Percentiles rank a stretch among this genome's conserved stretches.
These are phyloP conservation scores for Tuber borchii DNA, from an alignment of 495 filamentous ascomycete species.

Conservation along the genomic window DNA sequence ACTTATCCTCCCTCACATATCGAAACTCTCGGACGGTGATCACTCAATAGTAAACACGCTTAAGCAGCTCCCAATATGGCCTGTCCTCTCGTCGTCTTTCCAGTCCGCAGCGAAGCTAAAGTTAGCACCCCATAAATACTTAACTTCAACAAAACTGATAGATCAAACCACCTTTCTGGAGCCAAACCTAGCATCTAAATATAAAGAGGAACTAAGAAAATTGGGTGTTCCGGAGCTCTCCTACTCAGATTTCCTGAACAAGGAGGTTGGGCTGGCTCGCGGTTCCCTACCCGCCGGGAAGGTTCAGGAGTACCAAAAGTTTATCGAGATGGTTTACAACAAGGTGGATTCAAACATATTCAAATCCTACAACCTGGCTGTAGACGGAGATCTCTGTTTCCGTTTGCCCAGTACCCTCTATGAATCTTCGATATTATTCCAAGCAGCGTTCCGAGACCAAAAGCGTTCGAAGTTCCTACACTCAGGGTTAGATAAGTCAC, in stretches of 20 bases:
- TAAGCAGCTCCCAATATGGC: conserved; percentile 30
- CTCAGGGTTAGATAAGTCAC: no score
- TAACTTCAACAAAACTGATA: conserved; percentile 15
- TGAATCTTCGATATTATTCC: no score
- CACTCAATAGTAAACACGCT: conserved; percentile 3
- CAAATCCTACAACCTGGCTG: no score
- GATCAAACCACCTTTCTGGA: conserved; percentile 18
- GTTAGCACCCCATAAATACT: conserved; percentile 18
- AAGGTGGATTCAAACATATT: no score
- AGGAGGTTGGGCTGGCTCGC: conserved; percentile 10
- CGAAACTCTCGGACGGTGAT: conserved; percentile 3
- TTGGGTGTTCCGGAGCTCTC: conserved; percentile 18
- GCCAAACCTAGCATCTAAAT: conserved; percentile 8
- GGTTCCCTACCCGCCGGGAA: not conserved
- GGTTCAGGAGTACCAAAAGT: no score
- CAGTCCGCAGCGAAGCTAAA: conserved; percentile 18
- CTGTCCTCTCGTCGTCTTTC: conserved; percentile 18
- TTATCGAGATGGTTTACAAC: no score
- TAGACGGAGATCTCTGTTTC: no score
- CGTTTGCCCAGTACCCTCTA: no score
- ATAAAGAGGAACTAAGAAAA: conserved; percentile 4
- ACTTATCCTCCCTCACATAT: conserved; percentile 15
- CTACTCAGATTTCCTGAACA: conserved; percentile 13
- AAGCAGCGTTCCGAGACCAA: no score
- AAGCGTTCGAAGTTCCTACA: no score